These are phyloP conservation scores for Diaporthe australafricana DNA, from an alignment of 2,329 filamentous ascomycete species.

Conservation along the genomic window DNA sequence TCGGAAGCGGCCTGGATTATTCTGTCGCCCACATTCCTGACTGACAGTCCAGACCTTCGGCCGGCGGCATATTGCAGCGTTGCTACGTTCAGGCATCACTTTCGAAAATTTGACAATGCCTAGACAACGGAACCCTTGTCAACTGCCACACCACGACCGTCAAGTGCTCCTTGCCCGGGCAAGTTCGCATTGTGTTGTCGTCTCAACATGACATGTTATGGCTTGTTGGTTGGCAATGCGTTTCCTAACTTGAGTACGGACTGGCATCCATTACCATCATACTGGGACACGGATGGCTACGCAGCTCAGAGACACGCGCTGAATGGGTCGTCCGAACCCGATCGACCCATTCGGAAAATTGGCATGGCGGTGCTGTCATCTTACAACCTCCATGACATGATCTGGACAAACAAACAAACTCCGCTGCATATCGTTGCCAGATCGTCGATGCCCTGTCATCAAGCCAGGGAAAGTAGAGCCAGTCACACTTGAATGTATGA, in stretches of 20 bases:
- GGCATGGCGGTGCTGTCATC: background rate
- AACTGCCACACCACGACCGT: background rate
- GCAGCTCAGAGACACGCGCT: background rate
- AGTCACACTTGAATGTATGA: background rate
- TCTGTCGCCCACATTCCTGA: background rate
- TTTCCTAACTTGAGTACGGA: background rate
- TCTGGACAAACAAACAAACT: too few species aligned
- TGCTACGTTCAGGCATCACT: background rate
- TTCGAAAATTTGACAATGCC: background rate
- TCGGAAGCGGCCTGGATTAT: slow-evolving; percentile 10
- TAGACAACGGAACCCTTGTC: background rate
- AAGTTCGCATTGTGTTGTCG: slow-evolving; percentile 4
- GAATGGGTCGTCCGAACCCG: background rate
- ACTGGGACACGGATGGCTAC: background rate
- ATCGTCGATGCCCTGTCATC: background rate
- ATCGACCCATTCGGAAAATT: background rate
- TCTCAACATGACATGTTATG: slow-evolving; percentile 6
- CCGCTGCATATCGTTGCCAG: background rate
- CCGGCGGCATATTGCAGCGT: slow-evolving; percentile 16
- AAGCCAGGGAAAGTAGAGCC: background rate
- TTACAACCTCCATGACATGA: background rate
- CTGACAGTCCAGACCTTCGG: background rate
- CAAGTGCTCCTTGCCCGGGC: background rate
- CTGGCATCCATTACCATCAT: slow-evolving; percentile 2
- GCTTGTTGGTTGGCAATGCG: background rate